Evolutionary conservation across 2,329 filamentous ascomycete species (phyloP), one percentile per base, ranked within the genome.

Genomic region (Penicillium sp.): DNA sequence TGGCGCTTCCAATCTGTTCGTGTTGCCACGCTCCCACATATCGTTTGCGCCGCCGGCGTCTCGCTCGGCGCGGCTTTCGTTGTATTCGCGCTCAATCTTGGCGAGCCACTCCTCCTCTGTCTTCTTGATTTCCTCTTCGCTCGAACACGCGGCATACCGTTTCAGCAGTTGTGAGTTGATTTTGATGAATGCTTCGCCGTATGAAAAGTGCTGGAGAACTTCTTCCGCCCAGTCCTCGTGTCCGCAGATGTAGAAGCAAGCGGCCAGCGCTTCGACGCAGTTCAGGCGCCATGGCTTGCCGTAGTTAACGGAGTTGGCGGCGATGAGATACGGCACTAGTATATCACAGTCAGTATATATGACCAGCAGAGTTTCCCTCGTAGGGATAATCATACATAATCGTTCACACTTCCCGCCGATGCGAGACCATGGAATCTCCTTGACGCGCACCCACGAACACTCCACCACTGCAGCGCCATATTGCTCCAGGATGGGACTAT

Each of bases 271-370:
- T 77, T 99, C 94, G 28, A 91, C 94, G 66, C 94, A 99, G 73
- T 99, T 99, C 61, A 99, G 73, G 55, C 92, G 82, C 90, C 92
- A 97, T 5, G 94, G 94, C 68, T 90, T 90, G 59, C 94, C 94
- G 75, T 99, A 99, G 76, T 99, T 99, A 68, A 97, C 94, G 1
- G 89, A 88, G 71, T 99, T 99, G 48, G 94, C 94, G 5, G 94
- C 94, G 50, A 99, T 92, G 7, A 99, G 85, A 72, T 99, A 99
- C 0, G 94, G 94, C 56, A 99, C 77, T 77, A 54, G 28, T 3
- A 35, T 14, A 16, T n/a, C 38, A 12, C 11, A 12, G 40, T 43
- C 40, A 43, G 40, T 21, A 23, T 21, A 21, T 18, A 8, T n/a
- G 8, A 28, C 26, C 8, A 35, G n/a, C 40, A 38, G 16, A 38